Percentiles rank a stretch among this genome's conserved stretches.
phyloP scores from a whole-genome alignment of 1,284 basidiomycete species.

The Ceratobasidium papillatum region DNA sequence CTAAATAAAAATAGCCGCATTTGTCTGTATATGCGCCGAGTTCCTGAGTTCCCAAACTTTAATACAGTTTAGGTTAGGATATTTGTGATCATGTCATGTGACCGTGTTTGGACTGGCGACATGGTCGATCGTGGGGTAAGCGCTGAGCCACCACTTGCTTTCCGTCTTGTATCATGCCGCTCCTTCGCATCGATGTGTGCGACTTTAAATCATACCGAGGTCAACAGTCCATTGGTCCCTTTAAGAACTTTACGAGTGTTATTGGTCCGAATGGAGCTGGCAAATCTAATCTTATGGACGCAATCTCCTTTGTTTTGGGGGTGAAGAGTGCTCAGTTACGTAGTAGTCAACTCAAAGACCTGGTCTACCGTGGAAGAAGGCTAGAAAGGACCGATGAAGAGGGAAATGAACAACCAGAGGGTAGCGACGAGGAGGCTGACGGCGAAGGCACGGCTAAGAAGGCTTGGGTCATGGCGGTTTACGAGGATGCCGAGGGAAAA shows the following conservation, averaged over 20 bases:
- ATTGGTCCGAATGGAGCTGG: conserved; percentile 99
- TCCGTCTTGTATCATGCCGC: conserved; percentile 62
- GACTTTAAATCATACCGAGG: conserved; percentile 95
- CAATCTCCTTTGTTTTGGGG: conserved; percentile 98
- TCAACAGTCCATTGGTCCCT: conserved; percentile 88
- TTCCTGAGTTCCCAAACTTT: conserved; percentile 15
- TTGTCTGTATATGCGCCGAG: conserved; percentile 18
- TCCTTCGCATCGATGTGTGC: conserved; percentile 81
- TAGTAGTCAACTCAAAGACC: conserved; percentile 91
- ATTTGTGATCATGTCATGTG: conserved; percentile 8
- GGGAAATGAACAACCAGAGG: conserved; percentile 52
- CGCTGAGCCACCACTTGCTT: conserved; percentile 26
- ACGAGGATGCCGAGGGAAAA: conserved; percentile 76
- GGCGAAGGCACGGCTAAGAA: conserved; percentile 81
- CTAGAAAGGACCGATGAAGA: conserved; percentile 64
- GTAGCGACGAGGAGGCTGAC: conserved; percentile 43
- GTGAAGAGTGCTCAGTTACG: conserved; percentile 93
- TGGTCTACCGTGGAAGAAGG: conserved; percentile 91
- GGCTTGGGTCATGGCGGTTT: conserved; percentile 95
- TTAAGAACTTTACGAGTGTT: conserved; percentile 91
- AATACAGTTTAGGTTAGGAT: conserved; percentile 1
- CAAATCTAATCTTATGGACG: conserved; percentile 99
- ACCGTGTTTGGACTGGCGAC: conserved; percentile 16
- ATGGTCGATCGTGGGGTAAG: conserved; percentile 2
- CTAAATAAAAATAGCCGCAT: conserved; percentile 7